Percentiles rank a stretch among this genome's conserved stretches.
phyloP scores from a whole-genome alignment of 345 rosid species.

The Boechera divaricarpa region DNA sequence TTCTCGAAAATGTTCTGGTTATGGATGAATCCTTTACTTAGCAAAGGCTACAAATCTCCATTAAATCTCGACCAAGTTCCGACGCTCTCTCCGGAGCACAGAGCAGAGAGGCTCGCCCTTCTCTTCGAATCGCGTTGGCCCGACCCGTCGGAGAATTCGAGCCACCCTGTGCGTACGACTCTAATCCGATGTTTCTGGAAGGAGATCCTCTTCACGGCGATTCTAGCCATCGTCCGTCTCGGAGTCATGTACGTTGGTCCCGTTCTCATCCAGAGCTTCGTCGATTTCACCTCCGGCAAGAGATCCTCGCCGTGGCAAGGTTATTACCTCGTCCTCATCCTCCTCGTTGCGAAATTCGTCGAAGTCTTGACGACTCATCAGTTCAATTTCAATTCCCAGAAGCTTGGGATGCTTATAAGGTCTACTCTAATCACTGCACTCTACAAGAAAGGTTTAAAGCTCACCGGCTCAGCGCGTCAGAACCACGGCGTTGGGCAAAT shows the following conservation, averaged over 20 bases:
- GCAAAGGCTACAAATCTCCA: conserved; percentile 80
- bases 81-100: conserved; percentile 72
- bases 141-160: conserved; percentile 60
- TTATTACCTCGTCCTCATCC: conserved; percentile 75
- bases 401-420: conserved; percentile 92
- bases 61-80: conserved; percentile 76
- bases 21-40: conserved; percentile 89
- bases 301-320: conserved; percentile 77
- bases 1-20: conserved; percentile 78
- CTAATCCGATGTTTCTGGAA: conserved; percentile 77
- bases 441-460: conserved; percentile 76
- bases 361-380: conserved; percentile 85
- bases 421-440: conserved; percentile 80
- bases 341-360: conserved; percentile 71
- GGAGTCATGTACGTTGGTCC: conserved; percentile 87
- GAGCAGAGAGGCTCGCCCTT: conserved; percentile 74
- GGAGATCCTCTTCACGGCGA: conserved; percentile 77
- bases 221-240: conserved; percentile 70
- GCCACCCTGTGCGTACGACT: conserved; percentile 73
- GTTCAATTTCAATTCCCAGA: conserved; percentile 87
- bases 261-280: conserved; percentile 78
- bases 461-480: conserved; percentile 86
- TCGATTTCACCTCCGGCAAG: conserved; percentile 81
- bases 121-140: conserved; percentile 80
- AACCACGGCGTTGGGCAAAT: conserved; percentile 96